Conservation (phyloP, 2,329 filamentous ascomycete genomes). For the Phialophora chinensis region DNA sequence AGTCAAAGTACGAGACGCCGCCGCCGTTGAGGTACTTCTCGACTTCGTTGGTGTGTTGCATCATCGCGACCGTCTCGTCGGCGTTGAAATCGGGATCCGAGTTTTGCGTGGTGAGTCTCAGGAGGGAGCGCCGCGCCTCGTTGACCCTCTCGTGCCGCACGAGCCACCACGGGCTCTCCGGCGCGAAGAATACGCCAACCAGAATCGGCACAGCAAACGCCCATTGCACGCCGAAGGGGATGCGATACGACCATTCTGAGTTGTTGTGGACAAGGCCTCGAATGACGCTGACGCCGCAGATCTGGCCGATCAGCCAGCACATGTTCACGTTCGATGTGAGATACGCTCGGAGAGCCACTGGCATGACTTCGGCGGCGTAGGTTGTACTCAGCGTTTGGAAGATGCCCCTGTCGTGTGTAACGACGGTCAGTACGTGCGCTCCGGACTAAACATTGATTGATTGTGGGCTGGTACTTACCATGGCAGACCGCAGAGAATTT, state of each 20-base stretch:
- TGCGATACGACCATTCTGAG: slow-evolving; percentile 57
- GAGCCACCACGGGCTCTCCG: slow-evolving; percentile 60
- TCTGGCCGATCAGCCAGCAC: slow-evolving; percentile 64
- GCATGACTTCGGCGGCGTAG: slow-evolving; percentile 60
- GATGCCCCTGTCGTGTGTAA: slow-evolving; percentile 38
- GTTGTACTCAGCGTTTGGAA: slow-evolving; percentile 61
- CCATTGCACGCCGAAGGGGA: slow-evolving; percentile 61
- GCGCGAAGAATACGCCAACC: slow-evolving; percentile 52
- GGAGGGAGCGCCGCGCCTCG: slow-evolving; percentile 50
- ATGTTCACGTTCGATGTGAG: slow-evolving; percentile 63
- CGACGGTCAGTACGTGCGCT: not conserved
- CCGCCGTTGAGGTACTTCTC: slow-evolving; percentile 42
- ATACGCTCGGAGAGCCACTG: slow-evolving; percentile 55
- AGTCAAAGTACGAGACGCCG: slow-evolving; percentile 46
- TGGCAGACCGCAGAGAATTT: slow-evolving; percentile 68
- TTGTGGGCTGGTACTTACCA: slow-evolving; percentile 44
- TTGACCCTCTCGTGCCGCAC: slow-evolving; percentile 51
- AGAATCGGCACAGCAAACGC: slow-evolving; percentile 56
- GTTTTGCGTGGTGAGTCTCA: slow-evolving; percentile 49
- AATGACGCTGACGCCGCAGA: slow-evolving; percentile 58
- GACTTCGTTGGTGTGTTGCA: slow-evolving; percentile 61
- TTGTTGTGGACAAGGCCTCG: slow-evolving; percentile 48
- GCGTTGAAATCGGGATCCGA: slow-evolving; percentile 52
- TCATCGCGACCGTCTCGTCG: slow-evolving; percentile 59
- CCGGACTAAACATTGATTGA: not conserved